Evolutionary conservation across 495 filamentous ascomycete genomes (phyloP).

Genomic region (Lasiosphaeria hispida): DNA sequence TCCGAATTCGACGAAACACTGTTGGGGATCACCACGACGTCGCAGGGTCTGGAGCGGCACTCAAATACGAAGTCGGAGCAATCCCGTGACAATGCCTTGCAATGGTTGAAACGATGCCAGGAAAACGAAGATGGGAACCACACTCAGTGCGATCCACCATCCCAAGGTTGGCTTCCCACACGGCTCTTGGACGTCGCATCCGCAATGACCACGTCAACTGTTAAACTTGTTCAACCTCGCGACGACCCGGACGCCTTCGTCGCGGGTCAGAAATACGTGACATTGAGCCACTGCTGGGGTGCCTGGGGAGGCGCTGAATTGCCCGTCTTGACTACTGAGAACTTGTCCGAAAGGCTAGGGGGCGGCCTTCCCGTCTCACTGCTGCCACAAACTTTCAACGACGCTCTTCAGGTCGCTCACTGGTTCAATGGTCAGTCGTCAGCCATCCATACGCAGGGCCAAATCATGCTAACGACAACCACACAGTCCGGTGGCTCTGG

Average conservation of each 20-base stretch:
- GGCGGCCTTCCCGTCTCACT: background rate
- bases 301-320: background rate
- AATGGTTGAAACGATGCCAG: conserved; percentile 6
- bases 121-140: conserved; percentile 6
- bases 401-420: conserved; percentile 1
- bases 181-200: background rate
- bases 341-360: background rate
- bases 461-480: background rate
- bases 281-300: conserved; percentile 6
- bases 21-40: background rate
- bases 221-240: background rate
- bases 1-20: background rate
- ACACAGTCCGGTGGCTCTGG: conserved; percentile 7
- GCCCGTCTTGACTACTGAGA: background rate
- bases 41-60: background rate
- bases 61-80: conserved; percentile 1
- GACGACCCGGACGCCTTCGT: background rate
- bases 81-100: background rate
- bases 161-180: conserved; percentile 1
- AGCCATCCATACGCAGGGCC: background rate
- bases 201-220: background rate
- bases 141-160: background rate
- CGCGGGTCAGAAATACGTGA: background rate
- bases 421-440: conserved; percentile 8
- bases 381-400: conserved; percentile 5